Evolutionary conservation across 2,329 filamentous ascomycete genomes (phyloP), one percentile per base, ranked within the genome.

Genomic region (Calonectria henricotiae): DNA sequence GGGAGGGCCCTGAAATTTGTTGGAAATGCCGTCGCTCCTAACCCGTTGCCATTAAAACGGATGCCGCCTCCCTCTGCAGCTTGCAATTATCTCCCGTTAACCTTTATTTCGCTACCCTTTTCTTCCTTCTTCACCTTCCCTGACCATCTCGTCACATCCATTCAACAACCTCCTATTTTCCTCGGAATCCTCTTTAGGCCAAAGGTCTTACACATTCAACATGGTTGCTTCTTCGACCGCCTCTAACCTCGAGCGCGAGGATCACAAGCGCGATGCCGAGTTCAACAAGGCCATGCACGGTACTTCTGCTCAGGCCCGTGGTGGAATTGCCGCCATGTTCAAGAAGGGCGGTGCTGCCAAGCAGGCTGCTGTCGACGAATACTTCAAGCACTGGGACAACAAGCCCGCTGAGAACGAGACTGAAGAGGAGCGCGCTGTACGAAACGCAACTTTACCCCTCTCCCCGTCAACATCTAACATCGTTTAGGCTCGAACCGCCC

Each of bases 351-450:
- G 79, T 35, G 80, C 86, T 35, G 94, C 94, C 8, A 93, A 97
- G 80, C 90, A 94, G 82, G 92, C 92, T 63, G 94, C 94, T 55
- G 89, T 95, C 32, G 93, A 96, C 80, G 94, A 97, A 82, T 98
- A 98, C 85, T 97, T 97, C 87, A 97, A 97, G 88, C 95, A 97
- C 82, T 98, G 94, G 93, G 94, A 98, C 83, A 93, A 96, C 86
- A 95, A 97, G 85, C 84, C 86, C 54, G 93, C 86, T 37, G 91
- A 89, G 73, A 89, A 92, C 47, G 96, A 99, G 89, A 98, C 96
- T 1, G 89, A 92, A 65, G 94, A 92, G 79, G 92, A 89, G 76
- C 91, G 96, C 80, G 92, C 94, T 84, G 94, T 94, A 85, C 76
- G 89, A 80, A 61, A 65, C 65, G 35, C 63, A 55, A 20, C 37